Evolutionary conservation across 305 asterid genomes (phyloP).

Genomic region (Vinca major): DNA sequence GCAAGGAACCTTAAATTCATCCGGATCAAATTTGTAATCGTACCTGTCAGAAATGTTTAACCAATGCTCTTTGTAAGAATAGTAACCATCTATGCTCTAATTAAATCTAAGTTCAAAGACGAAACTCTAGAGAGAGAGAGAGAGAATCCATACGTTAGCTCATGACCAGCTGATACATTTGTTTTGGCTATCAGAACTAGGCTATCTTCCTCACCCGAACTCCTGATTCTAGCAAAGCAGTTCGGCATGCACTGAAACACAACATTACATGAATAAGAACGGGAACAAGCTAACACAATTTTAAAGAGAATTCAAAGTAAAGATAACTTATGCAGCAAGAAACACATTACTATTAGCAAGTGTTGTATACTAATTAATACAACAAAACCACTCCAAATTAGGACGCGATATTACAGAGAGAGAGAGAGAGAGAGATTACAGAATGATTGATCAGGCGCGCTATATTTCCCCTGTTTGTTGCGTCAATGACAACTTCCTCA

Average conservation of each 20-base stretch:
- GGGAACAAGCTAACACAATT: background rate
- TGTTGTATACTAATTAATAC: background rate
- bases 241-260: constrained; percentile 87
- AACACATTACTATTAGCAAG: background rate
- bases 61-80: too few species aligned
- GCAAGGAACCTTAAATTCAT: constrained; percentile 84
- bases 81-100: background rate
- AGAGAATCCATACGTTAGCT: constrained; percentile 62
- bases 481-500: constrained; percentile 88
- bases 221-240: constrained; percentile 88
- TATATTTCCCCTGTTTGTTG: constrained; percentile 78
- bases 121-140: background rate
- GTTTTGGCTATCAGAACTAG: constrained; percentile 78
- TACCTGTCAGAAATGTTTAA: constrained; percentile 40
- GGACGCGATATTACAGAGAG: too few species aligned
- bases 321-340: background rate
- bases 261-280: background rate
- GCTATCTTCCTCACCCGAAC: constrained; percentile 63
- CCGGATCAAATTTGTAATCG: constrained; percentile 81
- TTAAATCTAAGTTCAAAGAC: background rate
- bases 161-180: constrained; percentile 68
- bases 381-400: background rate
- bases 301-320: background rate
- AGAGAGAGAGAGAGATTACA: constrained; percentile 36
- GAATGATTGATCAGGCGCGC: constrained; percentile 97